Percentiles rank a stretch among this genome's conserved stretches.
Conservation (phyloP, 179 eudicot species). For the Sideroxylon spinosum region DNA sequence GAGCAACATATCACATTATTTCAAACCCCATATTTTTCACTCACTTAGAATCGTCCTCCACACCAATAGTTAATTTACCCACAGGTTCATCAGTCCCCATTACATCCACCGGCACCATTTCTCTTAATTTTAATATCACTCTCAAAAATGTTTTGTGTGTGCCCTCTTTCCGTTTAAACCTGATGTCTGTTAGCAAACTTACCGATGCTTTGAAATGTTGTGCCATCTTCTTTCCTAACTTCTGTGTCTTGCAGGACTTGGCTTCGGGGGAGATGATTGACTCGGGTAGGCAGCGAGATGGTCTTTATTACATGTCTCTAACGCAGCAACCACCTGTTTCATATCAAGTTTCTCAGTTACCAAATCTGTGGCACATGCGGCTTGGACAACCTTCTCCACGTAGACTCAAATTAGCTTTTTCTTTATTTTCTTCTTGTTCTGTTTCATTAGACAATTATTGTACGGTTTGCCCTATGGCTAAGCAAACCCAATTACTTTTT, state of each 20-base stretch:
- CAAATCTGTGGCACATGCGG: neutral
- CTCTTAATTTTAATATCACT: neutral
- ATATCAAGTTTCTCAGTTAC: neutral
- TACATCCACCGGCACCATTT: slow-evolving; percentile 2
- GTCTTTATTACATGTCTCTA: neutral
- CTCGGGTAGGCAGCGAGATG: slow-evolving; percentile 13
- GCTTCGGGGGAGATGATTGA: slow-evolving; percentile 25
- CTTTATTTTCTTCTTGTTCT: neutral
- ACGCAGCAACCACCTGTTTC: neutral
- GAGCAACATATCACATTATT: slow-evolving; percentile 14
- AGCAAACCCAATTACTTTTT: slow-evolving; percentile 14
- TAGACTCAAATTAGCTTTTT: neutral
- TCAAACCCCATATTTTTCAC: neutral
- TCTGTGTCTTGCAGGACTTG: slow-evolving; percentile 21
- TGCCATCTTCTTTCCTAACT: slow-evolving; percentile 11
- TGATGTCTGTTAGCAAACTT: slow-evolving; percentile 12
- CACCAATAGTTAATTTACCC: slow-evolving; percentile 9
- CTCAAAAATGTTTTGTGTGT: slow-evolving; percentile 16
- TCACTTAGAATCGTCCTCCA: neutral
- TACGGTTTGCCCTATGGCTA: slow-evolving; percentile 13
- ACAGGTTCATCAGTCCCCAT: neutral
- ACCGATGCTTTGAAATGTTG: neutral
- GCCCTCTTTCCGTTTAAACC: slow-evolving; percentile 10
- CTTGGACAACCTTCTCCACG: neutral
- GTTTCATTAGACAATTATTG: slow-evolving; percentile 6